phyloP scores from a whole-genome alignment of 306 rosid genomes.

The Cucumis cinereus region DNA sequence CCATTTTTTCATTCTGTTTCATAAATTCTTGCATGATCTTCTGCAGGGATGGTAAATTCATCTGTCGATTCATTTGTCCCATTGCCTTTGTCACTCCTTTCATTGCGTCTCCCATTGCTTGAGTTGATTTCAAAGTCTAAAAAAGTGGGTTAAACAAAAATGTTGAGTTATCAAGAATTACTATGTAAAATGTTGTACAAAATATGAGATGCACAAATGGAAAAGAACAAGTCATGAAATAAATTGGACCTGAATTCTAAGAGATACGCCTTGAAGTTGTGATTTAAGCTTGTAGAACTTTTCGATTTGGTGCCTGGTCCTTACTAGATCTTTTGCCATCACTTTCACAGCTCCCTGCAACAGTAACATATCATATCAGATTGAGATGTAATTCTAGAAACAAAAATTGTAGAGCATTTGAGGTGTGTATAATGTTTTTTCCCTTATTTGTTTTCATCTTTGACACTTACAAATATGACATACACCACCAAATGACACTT shows the following conservation, averaged over 20 bases:
- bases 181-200: not conserved
- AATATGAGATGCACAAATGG: not conserved
- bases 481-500: not conserved
- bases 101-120: constrained; percentile 99
- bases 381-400: not conserved
- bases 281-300: constrained; percentile 96
- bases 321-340: constrained; percentile 97
- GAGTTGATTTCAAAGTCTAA: constrained; percentile 88
- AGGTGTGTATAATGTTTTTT: not conserved
- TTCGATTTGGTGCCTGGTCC: constrained; percentile 95
- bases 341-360: constrained; percentile 95
- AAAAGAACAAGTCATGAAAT: not conserved
- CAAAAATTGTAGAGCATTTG: not conserved
- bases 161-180: not conserved
- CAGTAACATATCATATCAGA: not conserved
- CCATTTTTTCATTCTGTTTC: constrained; percentile 92
- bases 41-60: constrained; percentile 90
- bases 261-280: constrained; percentile 97
- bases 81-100: constrained; percentile 97
- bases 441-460: not conserved
- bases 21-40: constrained; percentile 94
- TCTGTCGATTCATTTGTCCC: constrained; percentile 97
- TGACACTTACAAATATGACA: not conserved
- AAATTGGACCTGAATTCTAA: constrained; percentile 74
- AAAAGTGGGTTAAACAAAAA: constrained; percentile 1